Evolutionary conservation across 768 basidiomycete species (phyloP).

Genomic region (Imleria badia): DNA sequence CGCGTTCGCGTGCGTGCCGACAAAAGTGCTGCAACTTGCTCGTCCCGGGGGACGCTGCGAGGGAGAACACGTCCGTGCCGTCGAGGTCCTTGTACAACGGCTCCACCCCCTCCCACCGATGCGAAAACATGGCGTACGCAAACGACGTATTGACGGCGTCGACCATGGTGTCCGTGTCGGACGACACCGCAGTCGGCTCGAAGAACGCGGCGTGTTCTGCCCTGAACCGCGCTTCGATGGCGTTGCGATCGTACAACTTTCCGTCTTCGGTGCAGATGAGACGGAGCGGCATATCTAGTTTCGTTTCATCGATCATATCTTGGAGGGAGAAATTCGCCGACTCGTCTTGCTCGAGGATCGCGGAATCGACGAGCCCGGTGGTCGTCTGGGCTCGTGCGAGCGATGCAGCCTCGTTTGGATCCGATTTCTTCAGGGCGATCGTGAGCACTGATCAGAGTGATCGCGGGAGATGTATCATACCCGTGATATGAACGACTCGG

Average conservation of each 20-base stretch:
- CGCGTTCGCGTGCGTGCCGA: constrained; percentile 15
- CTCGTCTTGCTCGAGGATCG: not conserved
- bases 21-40: constrained; percentile 21
- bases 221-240: constrained; percentile 16
- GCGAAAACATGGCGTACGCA: constrained; percentile 26
- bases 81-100: constrained; percentile 18
- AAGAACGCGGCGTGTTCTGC: constrained; percentile 13
- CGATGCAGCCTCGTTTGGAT: not conserved
- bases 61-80: constrained; percentile 14
- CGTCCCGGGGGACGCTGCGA: constrained; percentile 10
- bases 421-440: not conserved
- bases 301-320: constrained; percentile 14
- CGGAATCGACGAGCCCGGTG: not conserved
- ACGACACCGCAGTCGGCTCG: not conserved
- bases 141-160: constrained; percentile 15
- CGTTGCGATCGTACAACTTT: constrained; percentile 19
- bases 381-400: not conserved
- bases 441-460: too few species aligned
- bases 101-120: constrained; percentile 21
- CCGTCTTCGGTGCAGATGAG: constrained; percentile 25
- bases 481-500: constrained; percentile 6
- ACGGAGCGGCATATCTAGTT: constrained; percentile 23
- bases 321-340: too few species aligned
- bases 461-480: not conserved
- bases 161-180: constrained; percentile 1